phyloP scores from a whole-genome alignment of 352 stramenopile genomes.

The Globisporangium irregulare region DNA sequence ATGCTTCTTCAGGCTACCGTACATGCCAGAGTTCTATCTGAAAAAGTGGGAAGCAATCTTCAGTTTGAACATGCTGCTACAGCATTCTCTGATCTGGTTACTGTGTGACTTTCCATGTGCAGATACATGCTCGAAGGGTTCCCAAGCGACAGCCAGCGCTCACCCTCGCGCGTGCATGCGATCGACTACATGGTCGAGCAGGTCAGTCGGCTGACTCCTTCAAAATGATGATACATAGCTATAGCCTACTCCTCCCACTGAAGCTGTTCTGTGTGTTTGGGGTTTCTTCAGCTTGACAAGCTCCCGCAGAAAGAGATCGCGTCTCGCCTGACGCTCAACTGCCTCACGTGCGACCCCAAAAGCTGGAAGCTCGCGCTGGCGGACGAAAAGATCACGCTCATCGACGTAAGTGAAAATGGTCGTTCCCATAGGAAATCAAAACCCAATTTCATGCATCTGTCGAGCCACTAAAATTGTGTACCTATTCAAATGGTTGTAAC shows the following conservation, averaged over 20 bases:
- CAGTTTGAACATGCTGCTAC: neutral
- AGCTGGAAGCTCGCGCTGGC: constrained; percentile 45
- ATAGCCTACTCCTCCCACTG: neutral
- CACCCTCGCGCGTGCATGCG: constrained; percentile 29
- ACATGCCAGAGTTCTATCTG: constrained; percentile 73
- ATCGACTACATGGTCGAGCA: constrained; percentile 72
- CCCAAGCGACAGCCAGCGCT: constrained; percentile 30
- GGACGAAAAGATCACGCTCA: constrained; percentile 57
- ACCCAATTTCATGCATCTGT: neutral
- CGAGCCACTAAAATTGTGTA: neutral
- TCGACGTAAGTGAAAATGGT: constrained; percentile 35
- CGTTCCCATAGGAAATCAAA: neutral
- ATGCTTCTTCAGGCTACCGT: constrained; percentile 37
- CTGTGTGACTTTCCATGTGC: neutral
- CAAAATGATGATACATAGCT: neutral
- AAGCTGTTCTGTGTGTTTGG: neutral
- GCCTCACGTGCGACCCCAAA: constrained; percentile 38
- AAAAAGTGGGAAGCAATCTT: constrained; percentile 37
- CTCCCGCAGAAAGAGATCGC: constrained; percentile 69
- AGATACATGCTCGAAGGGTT: constrained; percentile 60
- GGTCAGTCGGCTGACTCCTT: constrained; percentile 18
- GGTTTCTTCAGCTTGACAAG: constrained; percentile 29
- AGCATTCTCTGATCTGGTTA: neutral
- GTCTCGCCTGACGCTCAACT: constrained; percentile 61
- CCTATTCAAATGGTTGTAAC: neutral